Evolutionary conservation across 257 asterid species (phyloP).

Genomic region (Gentiana straminea): DNA sequence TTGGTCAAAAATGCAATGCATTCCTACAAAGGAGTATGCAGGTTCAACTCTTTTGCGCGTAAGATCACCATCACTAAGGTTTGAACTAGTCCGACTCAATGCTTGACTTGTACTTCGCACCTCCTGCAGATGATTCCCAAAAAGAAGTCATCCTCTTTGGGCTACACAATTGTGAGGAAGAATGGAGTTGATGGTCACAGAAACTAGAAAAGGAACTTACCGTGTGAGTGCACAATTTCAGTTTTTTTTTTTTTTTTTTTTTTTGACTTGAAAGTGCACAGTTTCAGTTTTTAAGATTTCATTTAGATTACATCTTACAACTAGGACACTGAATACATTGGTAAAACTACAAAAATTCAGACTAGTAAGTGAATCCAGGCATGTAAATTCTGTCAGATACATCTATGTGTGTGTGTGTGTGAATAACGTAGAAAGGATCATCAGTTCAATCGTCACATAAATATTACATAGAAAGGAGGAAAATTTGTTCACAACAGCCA

Average conservation of each 20-base stretch:
- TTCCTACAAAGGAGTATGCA: slow-evolving; percentile 96
- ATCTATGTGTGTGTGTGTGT: background rate
- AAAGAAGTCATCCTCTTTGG: background rate
- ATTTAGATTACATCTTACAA: too few relatives aligned
- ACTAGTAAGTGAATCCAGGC: background rate
- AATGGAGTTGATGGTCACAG: too few relatives aligned
- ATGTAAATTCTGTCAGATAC: background rate
- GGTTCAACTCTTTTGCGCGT: slow-evolving; percentile 75
- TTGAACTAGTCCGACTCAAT: slow-evolving; percentile 68
- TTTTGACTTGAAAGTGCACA: too few relatives aligned
- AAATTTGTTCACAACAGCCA: background rate
- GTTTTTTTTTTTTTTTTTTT: too few relatives aligned
- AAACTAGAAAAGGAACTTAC: too few relatives aligned
- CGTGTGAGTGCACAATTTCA: too few relatives aligned
- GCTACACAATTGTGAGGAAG: background rate
- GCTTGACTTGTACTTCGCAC: slow-evolving; percentile 43
- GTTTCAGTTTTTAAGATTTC: too few relatives aligned
- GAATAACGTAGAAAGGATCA: too few relatives aligned
- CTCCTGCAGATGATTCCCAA: slow-evolving; percentile 33
- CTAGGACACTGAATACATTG: too few relatives aligned
- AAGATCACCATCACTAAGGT: slow-evolving; percentile 51
- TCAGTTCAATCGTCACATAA: too few relatives aligned
- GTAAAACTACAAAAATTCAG: background rate
- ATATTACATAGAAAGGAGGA: background rate
- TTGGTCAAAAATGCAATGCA: slow-evolving; percentile 97